These are phyloP conservation scores for Triticum timopheevii DNA, from an alignment of 176 grass and related monocot species.

Conservation along the genomic window DNA sequence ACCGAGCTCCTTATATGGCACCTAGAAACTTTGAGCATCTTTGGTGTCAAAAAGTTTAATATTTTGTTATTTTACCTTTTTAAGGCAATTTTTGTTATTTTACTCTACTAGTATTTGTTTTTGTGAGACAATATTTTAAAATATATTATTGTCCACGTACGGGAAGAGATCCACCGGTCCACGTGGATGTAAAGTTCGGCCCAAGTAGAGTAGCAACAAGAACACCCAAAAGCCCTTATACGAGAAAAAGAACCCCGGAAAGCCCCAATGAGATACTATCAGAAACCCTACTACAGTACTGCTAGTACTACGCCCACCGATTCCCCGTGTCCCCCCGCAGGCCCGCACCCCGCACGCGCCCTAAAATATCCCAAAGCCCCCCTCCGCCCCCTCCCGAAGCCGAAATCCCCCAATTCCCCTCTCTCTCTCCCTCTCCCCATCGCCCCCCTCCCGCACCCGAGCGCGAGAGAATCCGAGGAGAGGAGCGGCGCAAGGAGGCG, in stretches of 20 bases:
- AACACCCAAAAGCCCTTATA: background rate
- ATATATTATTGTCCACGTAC: too few species aligned
- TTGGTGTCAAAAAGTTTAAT: too few species aligned
- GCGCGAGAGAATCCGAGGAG: background rate
- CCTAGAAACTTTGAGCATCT: too few species aligned
- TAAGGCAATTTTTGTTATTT: too few species aligned
- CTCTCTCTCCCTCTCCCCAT: background rate
- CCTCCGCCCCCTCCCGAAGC: background rate
- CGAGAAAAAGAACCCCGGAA: background rate
- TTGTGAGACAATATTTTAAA: too few species aligned
- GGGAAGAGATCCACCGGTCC: too few species aligned
- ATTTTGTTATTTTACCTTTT: too few species aligned
- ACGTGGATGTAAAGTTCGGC: background rate
- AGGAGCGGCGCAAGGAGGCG: slow-evolving; percentile 33
- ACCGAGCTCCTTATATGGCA: too few species aligned
- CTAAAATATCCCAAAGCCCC: slow-evolving; percentile 38
- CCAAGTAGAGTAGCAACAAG: background rate
- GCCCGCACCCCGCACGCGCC: background rate
- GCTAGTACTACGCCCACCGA: background rate
- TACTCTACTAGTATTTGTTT: too few species aligned
- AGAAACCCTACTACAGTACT: slow-evolving; percentile 3
- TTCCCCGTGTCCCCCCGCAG: slow-evolving; percentile 11
- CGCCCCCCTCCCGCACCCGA: background rate
- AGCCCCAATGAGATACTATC: background rate
- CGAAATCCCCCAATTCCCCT: slow-evolving; percentile 46